phyloP scores from a whole-genome alignment of 2,329 filamentous ascomycete genomes.

The Aspergillus hiratsukae region DNA sequence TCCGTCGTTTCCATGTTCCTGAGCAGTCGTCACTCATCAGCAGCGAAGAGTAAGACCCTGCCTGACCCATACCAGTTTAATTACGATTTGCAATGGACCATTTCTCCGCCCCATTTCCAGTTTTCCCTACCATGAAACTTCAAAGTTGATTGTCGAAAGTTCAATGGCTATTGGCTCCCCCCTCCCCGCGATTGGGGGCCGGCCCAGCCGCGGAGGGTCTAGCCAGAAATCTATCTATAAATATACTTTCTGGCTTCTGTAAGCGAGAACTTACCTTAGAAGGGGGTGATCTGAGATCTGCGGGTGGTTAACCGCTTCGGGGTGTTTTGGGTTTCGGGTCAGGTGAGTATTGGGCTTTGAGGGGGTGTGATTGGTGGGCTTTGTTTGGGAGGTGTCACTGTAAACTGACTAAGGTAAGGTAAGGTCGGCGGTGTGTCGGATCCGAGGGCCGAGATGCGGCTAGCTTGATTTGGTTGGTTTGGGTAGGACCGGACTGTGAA shows the following conservation, averaged over 20 bases:
- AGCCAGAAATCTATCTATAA: conserved; percentile 1
- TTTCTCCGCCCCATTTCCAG: too few species aligned
- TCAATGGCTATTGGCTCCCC: neutral
- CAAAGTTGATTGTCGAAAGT: too few species aligned
- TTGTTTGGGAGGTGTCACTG: too few species aligned
- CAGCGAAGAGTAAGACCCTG: neutral
- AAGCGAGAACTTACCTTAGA: too few species aligned
- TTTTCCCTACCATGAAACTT: too few species aligned
- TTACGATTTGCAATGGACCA: neutral
- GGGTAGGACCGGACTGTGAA: too few species aligned
- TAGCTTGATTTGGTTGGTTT: neutral
- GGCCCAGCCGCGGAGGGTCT: neutral
- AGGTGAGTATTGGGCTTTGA: neutral
- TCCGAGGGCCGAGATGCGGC: neutral
- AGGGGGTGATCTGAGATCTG: neutral
- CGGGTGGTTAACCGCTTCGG: neutral
- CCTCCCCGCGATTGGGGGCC: conserved; percentile 1
- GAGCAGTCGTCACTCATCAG: too few species aligned
- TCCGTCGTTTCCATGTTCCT: neutral
- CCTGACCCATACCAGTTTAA: conserved; percentile 3
- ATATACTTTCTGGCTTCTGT: neutral
- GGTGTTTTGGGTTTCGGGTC: neutral
- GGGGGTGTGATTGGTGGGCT: neutral
- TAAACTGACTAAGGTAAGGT: neutral
- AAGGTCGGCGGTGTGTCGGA: neutral